Evolutionary conservation across 1,139 yeast species (phyloP).

Genomic region (Arxiozyma slooffiae): DNA sequence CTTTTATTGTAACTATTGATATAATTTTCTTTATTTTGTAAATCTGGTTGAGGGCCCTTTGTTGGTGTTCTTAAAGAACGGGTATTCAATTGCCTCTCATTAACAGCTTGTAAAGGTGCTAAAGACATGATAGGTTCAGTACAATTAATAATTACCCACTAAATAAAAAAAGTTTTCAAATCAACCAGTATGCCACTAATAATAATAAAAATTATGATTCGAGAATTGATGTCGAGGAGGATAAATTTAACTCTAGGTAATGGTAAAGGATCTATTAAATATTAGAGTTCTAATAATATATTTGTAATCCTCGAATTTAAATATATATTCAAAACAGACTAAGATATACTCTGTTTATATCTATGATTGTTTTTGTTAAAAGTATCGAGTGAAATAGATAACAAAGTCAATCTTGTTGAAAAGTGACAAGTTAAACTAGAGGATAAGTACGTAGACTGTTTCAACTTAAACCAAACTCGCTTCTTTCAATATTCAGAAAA

Average conservation of each 20-base stretch:
- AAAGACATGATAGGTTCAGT: constrained; percentile 12
- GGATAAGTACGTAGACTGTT: neutral
- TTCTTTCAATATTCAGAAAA: neutral
- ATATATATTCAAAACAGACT: too few relatives aligned
- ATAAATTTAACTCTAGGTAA: neutral
- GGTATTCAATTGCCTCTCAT: constrained; percentile 29
- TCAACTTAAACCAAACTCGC: neutral
- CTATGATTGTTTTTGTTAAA: neutral
- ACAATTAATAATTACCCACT: neutral
- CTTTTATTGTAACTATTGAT: constrained; percentile 10
- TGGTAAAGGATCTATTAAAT: too few relatives aligned
- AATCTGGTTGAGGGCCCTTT: constrained; percentile 12
- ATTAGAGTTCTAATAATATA: neutral
- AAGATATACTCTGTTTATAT: neutral
- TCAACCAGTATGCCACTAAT: neutral
- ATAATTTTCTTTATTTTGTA: constrained; percentile 17
- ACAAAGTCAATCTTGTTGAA: neutral
- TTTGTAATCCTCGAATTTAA: neutral
- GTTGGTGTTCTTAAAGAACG: constrained; percentile 28
- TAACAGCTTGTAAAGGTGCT: constrained; percentile 29
- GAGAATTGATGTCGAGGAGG: neutral
- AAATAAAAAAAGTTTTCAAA: neutral
- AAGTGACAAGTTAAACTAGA: neutral
- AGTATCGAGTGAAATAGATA: too few relatives aligned
- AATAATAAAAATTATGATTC: too few relatives aligned